These are phyloP conservation scores for Talaromyces pinophilus DNA, from an alignment of 2,329 filamentous ascomycete species.

Conservation along the genomic window DNA sequence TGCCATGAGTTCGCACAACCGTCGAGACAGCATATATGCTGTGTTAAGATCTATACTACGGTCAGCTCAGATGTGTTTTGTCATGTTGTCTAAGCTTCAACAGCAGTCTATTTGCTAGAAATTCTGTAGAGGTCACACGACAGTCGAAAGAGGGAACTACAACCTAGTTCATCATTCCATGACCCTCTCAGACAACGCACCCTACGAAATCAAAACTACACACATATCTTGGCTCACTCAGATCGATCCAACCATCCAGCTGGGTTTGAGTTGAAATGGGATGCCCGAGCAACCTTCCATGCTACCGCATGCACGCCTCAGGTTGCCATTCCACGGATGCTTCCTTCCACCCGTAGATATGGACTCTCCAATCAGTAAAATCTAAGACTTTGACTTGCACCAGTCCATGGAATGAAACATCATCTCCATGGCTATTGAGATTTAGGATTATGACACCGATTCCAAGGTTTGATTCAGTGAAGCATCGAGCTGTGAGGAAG, in stretches of 20 bases:
- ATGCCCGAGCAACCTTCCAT: not conserved
- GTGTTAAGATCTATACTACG: not conserved
- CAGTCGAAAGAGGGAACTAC: not conserved
- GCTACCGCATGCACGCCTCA: not conserved
- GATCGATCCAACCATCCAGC: not conserved
- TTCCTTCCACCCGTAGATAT: not conserved
- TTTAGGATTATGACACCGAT: not conserved
- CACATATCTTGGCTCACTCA: not conserved
- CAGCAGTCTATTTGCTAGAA: not conserved
- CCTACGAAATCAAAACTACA: not conserved
- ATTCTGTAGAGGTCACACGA: not conserved
- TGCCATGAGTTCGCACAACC: not conserved
- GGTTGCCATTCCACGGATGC: not conserved
- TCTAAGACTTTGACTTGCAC: not conserved
- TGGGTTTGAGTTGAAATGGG: not conserved
- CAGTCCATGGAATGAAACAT: not conserved
- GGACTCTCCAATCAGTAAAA: not conserved
- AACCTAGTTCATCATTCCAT: not conserved
- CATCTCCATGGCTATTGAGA: not conserved
- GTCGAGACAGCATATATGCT: not conserved
- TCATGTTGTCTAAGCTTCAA: not conserved
- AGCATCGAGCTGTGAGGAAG: not conserved
- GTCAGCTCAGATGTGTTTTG: not conserved
- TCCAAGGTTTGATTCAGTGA: not conserved
- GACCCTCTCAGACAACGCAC: not conserved